Conservation (phyloP, 1,139 yeast species). For the Yamadazyma buinensis region DNA sequence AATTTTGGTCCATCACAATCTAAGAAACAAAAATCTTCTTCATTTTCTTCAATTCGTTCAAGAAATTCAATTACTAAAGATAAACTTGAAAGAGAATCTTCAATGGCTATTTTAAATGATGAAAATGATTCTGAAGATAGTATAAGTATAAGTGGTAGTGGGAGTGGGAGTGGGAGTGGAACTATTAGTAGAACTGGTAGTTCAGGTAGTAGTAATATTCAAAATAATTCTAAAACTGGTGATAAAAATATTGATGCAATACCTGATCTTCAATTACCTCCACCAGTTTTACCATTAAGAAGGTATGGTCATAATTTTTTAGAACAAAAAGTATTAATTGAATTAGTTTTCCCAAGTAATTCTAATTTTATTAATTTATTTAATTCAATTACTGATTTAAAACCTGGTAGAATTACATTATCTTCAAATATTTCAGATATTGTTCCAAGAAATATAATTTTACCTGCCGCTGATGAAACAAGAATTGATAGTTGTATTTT, state of each 20-base stretch:
- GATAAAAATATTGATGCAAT: conserved; percentile 57
- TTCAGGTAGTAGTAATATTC: neutral
- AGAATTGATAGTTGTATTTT: conserved; percentile 61
- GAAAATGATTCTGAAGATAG: conserved; percentile 41
- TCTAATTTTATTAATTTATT: conserved; percentile 50
- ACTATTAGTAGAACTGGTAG: conserved; percentile 1
- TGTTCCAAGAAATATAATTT: conserved; percentile 78
- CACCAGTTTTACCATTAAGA: conserved; percentile 90
- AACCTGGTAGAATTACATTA: conserved; percentile 64
- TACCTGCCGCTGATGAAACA: conserved; percentile 75
- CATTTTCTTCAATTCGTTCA: neutral
- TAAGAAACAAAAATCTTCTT: conserved; percentile 3
- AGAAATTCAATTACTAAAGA: conserved; percentile 2
- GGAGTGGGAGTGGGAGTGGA: neutral
- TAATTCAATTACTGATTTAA: conserved; percentile 40
- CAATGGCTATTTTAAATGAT: conserved; percentile 31
- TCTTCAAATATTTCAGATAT: conserved; percentile 68
- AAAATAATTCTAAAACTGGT: neutral
- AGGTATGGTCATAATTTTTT: conserved; percentile 94
- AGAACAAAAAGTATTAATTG: conserved; percentile 83
- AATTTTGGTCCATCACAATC: neutral
- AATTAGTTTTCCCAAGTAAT: conserved; percentile 61
- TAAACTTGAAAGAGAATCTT: neutral
- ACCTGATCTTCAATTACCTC: conserved; percentile 89
- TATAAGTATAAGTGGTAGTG: conserved; percentile 13